Evolutionary conservation across 2,329 filamentous ascomycete species (phyloP).

Genomic region (Helotiales sp.): DNA sequence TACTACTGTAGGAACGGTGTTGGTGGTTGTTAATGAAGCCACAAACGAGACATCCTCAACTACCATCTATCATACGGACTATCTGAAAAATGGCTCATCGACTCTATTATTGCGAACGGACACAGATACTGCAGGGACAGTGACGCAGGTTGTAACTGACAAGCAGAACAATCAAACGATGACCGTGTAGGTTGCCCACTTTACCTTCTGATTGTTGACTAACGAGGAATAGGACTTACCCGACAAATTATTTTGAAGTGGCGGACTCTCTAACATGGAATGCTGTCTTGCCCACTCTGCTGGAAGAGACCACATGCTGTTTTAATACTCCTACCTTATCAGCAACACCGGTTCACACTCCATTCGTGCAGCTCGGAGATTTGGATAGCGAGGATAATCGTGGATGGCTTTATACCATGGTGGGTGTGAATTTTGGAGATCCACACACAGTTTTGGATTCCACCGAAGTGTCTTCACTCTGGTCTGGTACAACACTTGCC

Average conservation of each 20-base stretch:
- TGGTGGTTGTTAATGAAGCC: conserved; percentile 12
- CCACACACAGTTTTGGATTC: conserved; percentile 1
- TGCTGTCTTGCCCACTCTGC: conserved; percentile 12
- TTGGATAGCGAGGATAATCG: neutral
- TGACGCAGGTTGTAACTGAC: conserved; percentile 15
- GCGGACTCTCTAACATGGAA: conserved; percentile 15
- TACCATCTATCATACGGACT: conserved; percentile 19
- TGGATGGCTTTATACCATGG: neutral
- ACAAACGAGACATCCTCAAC: conserved; percentile 20
- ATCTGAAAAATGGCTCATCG: conserved; percentile 6
- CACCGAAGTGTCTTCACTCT: conserved; percentile 11
- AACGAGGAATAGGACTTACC: conserved; percentile 2
- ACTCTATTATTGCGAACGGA: conserved; percentile 17
- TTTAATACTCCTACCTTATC: neutral
- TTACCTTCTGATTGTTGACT: neutral
- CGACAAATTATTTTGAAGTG: conserved; percentile 18
- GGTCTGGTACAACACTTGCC: conserved; percentile 9
- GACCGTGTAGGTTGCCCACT: neutral
- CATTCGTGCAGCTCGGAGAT: neutral
- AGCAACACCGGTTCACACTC: conserved; percentile 10
- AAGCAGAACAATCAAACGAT: neutral
- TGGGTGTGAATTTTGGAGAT: neutral
- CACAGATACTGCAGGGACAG: conserved; percentile 14
- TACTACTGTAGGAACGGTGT: conserved; percentile 13
- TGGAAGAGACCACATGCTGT: conserved; percentile 15